Conservation (phyloP, 495 filamentous ascomycete genomes). For the Xylaria telfairii region DNA sequence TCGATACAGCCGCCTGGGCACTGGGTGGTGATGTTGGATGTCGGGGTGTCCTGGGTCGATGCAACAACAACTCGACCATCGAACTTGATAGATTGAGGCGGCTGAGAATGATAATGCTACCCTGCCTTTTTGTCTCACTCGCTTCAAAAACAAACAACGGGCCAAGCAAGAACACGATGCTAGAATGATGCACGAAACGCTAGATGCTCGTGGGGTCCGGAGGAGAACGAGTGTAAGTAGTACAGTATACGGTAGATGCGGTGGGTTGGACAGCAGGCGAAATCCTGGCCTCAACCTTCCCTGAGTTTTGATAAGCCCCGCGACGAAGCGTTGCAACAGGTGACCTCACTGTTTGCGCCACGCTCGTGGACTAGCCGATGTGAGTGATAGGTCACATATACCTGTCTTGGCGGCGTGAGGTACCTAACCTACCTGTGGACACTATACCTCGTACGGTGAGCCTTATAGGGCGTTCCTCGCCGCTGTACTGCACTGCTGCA, state of each 20-base stretch:
- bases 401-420: not conserved
- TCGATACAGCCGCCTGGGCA: not conserved
- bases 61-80: conserved; percentile 1
- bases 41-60: conserved; percentile 2
- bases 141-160: conserved; percentile 2
- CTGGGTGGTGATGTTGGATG: not conserved
- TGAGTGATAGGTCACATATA: not conserved
- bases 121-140: not conserved
- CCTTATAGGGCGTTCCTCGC: not conserved
- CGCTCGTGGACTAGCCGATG: not conserved
- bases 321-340: not conserved
- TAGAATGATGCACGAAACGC: not conserved
- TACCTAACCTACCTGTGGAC: not conserved
- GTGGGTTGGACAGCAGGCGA: not conserved
- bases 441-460: not conserved
- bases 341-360: not conserved
- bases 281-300: too few species aligned
- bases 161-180: not conserved
- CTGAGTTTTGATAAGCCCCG: conserved; percentile 4
- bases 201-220: conserved; percentile 2
- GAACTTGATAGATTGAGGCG: not conserved
- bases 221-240: not conserved
- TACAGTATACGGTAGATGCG: too few species aligned
- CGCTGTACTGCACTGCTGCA: too few species aligned
- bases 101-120: conserved; percentile 18